Conservation (phyloP, 176 grass and related monocot genomes). For the Eragrostis curvula region DNA sequence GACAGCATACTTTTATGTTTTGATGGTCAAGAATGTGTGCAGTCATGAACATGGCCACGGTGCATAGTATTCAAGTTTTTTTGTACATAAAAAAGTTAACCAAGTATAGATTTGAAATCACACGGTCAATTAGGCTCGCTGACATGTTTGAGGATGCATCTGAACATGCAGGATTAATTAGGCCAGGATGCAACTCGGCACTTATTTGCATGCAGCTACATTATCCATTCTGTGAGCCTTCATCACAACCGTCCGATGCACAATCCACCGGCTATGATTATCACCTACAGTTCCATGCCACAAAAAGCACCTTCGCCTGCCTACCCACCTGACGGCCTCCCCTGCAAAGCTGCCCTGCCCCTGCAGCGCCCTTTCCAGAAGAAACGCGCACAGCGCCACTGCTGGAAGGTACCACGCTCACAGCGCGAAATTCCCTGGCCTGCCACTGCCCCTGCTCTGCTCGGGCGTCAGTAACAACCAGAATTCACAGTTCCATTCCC, state of each 20-base stretch:
- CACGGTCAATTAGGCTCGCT: neutral
- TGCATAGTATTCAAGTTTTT: too few relatives aligned
- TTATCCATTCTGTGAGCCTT: neutral
- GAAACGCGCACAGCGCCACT: neutral
- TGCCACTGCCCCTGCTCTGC: conserved; percentile 33
- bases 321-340: neutral
- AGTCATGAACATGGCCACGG: too few relatives aligned
- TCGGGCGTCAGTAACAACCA: conserved; percentile 43
- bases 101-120: too few relatives aligned
- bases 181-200: neutral
- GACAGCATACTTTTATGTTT: too few relatives aligned
- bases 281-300: neutral
- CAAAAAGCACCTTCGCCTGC: neutral
- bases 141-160: neutral
- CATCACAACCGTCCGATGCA: neutral
- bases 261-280: neutral
- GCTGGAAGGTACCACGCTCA: neutral
- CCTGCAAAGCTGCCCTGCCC: neutral
- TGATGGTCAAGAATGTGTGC: too few relatives aligned
- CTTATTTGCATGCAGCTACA: neutral
- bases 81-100: too few relatives aligned
- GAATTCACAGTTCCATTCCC: conserved; percentile 53
- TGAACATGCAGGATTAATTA: neutral
- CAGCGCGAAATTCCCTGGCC: conserved; percentile 24
- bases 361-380: neutral